These are phyloP conservation scores for Fusarium mexicanum DNA, from an alignment of 2,329 filamentous ascomycete genomes.

Conservation along the genomic window DNA sequence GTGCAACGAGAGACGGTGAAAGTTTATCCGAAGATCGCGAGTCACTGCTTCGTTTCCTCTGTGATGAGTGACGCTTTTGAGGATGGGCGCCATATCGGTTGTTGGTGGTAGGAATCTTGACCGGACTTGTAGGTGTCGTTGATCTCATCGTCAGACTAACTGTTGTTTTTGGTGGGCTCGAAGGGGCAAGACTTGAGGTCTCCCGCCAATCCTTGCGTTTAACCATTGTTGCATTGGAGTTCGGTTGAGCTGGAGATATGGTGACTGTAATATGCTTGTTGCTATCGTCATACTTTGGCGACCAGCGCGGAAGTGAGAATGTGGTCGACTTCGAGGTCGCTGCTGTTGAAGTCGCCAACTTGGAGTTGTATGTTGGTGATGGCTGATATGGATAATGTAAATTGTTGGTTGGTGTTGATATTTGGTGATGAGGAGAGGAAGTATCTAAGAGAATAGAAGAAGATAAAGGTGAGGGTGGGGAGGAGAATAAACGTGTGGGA, in stretches of 20 bases:
- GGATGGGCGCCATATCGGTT: conserved; percentile 48
- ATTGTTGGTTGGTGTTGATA: conserved; percentile 6
- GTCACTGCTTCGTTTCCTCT: conserved; percentile 52
- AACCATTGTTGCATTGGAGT: conserved; percentile 47
- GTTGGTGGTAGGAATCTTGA: conserved; percentile 63
- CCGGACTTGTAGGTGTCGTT: conserved; percentile 58
- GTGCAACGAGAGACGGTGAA: conserved; percentile 67
- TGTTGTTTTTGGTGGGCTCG: conserved; percentile 43
- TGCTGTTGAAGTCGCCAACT: conserved; percentile 22
- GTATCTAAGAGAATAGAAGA: conserved; percentile 21
- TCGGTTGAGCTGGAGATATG: conserved; percentile 35
- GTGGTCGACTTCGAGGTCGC: conserved; percentile 31
- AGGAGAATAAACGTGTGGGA: conserved; percentile 21
- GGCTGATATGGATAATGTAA: conserved; percentile 11
- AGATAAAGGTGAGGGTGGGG: conserved; percentile 16
- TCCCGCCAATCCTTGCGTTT: conserved; percentile 49
- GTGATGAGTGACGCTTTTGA: conserved; percentile 51
- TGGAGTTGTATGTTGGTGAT: conserved; percentile 7
- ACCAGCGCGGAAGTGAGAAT: conserved; percentile 37
- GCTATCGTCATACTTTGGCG: conserved; percentile 46
- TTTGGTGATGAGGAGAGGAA: conserved; percentile 16
- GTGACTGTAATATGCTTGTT: conserved; percentile 39
- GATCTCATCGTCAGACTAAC: conserved; percentile 43
- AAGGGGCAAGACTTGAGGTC: conserved; percentile 41
- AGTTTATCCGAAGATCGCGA: conserved; percentile 63